Conservation (phyloP, 805 yeast species). For the Cyberlindnera xylosilytica region DNA sequence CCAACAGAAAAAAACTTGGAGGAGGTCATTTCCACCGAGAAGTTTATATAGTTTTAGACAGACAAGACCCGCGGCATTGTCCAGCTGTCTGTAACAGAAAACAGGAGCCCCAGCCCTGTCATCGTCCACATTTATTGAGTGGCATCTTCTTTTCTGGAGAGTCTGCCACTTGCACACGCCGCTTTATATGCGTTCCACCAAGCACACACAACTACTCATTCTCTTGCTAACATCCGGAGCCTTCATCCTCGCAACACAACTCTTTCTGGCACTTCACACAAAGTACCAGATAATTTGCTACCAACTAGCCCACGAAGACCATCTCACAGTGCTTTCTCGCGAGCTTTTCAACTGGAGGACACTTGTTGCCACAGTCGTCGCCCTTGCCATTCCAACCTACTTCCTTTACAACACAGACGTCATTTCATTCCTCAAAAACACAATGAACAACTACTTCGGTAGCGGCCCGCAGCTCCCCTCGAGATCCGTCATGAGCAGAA, state of each 20-base stretch:
- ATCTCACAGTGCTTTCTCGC: constrained; percentile 10
- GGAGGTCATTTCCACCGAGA: too few species aligned
- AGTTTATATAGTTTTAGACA: too few species aligned
- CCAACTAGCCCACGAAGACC: constrained; percentile 1
- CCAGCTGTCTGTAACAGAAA: too few species aligned
- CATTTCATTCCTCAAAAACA: not conserved
- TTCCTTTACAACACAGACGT: constrained; percentile 2
- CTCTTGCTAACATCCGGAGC: constrained; percentile 8
- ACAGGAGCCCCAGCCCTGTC: too few species aligned
- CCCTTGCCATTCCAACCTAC: constrained; percentile 10
- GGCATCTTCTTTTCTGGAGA: too few species aligned
- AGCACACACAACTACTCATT: not conserved
- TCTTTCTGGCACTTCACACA: not conserved
- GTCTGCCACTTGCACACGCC: too few species aligned
- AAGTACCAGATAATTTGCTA: not conserved
- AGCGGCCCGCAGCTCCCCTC: not conserved
- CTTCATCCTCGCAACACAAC: constrained; percentile 1
- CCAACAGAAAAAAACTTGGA: not conserved
- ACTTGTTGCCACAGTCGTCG: constrained; percentile 9
- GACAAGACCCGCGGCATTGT: too few species aligned
- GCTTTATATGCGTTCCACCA: too few species aligned
- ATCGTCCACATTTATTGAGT: too few species aligned
- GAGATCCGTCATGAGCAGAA: constrained; percentile 1
- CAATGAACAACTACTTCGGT: constrained; percentile 7
- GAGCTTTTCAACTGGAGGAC: constrained; percentile 14